Conservation (phyloP, 345 rosid species). For the Acer yangbiense region DNA sequence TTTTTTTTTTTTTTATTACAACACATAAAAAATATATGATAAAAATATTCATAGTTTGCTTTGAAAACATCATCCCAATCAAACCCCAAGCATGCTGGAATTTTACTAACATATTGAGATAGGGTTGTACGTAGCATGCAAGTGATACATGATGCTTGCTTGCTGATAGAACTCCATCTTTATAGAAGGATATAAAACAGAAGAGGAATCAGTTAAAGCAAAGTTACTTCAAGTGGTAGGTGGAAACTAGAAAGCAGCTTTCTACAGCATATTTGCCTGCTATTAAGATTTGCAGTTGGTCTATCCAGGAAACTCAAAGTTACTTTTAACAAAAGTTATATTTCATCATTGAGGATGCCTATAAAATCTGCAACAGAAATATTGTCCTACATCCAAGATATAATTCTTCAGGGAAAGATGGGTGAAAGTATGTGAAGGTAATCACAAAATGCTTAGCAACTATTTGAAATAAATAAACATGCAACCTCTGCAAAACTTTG, state of each 20-base stretch:
- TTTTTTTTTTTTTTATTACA: not conserved
- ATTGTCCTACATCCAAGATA: not conserved
- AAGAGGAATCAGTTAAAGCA: not conserved
- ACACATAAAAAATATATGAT: not conserved
- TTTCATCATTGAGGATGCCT: not conserved
- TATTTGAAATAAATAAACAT: no score
- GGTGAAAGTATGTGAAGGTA: not conserved
- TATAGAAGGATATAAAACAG: not conserved
- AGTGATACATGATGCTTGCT: conserved; percentile 1
- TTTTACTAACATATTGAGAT: not conserved
- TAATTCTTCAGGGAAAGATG: not conserved
- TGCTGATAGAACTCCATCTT: not conserved
- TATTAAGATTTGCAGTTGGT: no score
- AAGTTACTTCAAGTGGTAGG: not conserved
- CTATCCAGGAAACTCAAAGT: no score
- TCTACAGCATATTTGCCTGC: not conserved
- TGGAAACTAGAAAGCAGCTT: not conserved
- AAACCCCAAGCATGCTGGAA: not conserved
- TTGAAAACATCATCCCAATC: not conserved
- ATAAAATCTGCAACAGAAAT: not conserved
- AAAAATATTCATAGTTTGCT: not conserved
- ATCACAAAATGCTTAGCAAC: not conserved
- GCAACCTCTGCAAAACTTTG: not conserved
- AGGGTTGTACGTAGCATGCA: not conserved
- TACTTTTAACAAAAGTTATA: not conserved